Evolutionary conservation across 768 basidiomycete species (phyloP).

Genomic region (Naganishia antarctica): DNA sequence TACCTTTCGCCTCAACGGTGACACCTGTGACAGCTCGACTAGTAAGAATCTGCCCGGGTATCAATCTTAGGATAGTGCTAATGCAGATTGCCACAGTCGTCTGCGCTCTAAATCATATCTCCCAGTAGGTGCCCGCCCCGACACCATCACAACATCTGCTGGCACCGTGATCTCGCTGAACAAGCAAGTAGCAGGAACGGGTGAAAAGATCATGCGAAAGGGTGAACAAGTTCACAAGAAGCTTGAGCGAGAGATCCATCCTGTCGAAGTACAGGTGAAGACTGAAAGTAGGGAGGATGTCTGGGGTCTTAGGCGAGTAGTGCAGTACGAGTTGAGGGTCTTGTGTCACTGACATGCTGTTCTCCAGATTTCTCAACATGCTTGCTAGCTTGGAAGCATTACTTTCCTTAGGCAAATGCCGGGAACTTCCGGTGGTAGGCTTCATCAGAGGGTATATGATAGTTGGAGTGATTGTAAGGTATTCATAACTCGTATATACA

Average conservation of each 20-base stretch:
- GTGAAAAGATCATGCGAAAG: constrained; percentile 46
- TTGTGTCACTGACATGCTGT: constrained; percentile 14
- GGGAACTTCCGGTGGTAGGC: constrained; percentile 80
- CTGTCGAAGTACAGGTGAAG: constrained; percentile 58
- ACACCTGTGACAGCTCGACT: constrained; percentile 42
- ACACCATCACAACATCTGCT: constrained; percentile 36
- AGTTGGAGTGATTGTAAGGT: constrained; percentile 65
- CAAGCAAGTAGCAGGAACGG: constrained; percentile 42
- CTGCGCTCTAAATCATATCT: constrained; percentile 45
- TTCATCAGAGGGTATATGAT: constrained; percentile 63
- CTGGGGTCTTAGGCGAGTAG: constrained; percentile 67
- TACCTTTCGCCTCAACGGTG: neutral
- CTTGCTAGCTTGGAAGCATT: constrained; percentile 62
- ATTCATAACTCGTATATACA: no score
- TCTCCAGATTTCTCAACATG: constrained; percentile 66
- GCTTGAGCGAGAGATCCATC: constrained; percentile 67
- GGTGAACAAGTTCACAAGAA: constrained; percentile 63
- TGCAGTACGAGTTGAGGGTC: neutral
- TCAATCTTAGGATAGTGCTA: neutral
- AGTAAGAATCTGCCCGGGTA: constrained; percentile 32
- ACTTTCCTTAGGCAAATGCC: constrained; percentile 52
- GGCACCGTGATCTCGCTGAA: constrained; percentile 47
- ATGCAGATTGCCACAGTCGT: constrained; percentile 30
- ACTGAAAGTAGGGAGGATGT: constrained; percentile 60
- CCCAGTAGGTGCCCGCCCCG: constrained; percentile 41